Base-by-base conservation (phyloP, 805 yeast genomes). In the Starmera amethionina region DNA sequence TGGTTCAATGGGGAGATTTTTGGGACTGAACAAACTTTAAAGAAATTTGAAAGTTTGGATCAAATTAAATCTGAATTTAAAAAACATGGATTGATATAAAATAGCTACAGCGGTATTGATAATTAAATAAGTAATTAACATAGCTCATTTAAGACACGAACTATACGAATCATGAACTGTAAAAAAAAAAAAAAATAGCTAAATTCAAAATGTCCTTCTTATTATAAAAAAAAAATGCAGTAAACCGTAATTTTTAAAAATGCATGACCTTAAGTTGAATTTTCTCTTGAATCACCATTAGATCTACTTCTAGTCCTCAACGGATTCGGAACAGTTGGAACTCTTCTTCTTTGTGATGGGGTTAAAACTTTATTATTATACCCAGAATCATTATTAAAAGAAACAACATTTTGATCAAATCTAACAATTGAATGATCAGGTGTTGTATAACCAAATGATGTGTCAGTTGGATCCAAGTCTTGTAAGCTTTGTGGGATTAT, bases 1-100 rank as follows among this genome's bases (percentile, higher is more conserved):
- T 81, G 77, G 57, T 69, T 77, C 56, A 67, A 74, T 37, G 81
- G 82, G 19, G 59, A 72, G 47, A 67, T 60, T 45, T 73, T 77
- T 50, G 86, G 85, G 31, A 73, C 73, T 16, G 84, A 78, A 46
- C 59, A 59, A 41, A 68, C 70, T 36, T 57, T 75, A 45, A 64
- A 66, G 43, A 34, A 32, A 31, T 45, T 52, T 36, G 53, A 48
- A 39, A 47, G 51, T 36, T 27, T 44, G 4, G 58, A 52, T 36
- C 33, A 43, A 42, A 46, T 54, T n/a, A 54, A 54, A 30, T 48
- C 42, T 22, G 42, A 34, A 29, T 49, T 54, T 38, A 47, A 46
- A 38, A 45, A 41, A 34, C 48, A 42, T 36, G 56, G 55, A 13
- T 45, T 52, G 34, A 30, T 50, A 15, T 45, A 27, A 44, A 8